A percentile compares a stretch with the other conserved stretches of the same genome.
Conservation (phyloP, 345 rosid species). For the Psidium guajava region DNA sequence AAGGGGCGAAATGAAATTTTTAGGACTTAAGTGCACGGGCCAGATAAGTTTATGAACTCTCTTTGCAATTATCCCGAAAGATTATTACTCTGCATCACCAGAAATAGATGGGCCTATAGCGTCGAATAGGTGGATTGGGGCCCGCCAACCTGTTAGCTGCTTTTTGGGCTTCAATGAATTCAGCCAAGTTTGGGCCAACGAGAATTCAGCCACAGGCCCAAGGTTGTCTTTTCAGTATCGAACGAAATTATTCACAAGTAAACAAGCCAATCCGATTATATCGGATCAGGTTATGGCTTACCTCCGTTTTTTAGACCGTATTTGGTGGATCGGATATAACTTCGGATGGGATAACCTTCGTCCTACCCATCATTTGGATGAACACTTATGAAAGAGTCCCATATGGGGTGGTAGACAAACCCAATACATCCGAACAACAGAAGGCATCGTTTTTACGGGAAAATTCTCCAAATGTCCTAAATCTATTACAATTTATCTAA, state of each 20-base stretch:
- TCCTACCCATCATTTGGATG: not conserved
- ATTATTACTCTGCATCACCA: not conserved
- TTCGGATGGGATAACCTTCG: not conserved
- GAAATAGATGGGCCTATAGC: not conserved
- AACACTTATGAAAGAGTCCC: not conserved
- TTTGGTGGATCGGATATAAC: not conserved
- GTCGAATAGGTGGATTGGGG: not conserved
- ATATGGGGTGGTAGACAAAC: accelerated
- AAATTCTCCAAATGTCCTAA: no score
- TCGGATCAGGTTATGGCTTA: no score
- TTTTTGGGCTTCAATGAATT: not conserved
- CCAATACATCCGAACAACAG: accelerated
- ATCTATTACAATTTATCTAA: no score
- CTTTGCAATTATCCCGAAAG: not conserved
- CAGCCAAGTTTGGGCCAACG: not conserved
- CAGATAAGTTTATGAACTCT: not conserved
- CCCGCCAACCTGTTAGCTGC: not conserved
- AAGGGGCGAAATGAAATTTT: not conserved
- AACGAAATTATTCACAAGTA: not conserved
- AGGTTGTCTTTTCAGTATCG: not conserved
- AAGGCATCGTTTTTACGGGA: no score
- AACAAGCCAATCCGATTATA: not conserved
- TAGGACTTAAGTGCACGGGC: accelerated
- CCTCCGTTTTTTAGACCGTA: not conserved
- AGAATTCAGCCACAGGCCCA: not conserved